These are phyloP conservation scores for Prunella vulgaris DNA, from an alignment of 257 asterid species.

Conservation along the genomic window DNA sequence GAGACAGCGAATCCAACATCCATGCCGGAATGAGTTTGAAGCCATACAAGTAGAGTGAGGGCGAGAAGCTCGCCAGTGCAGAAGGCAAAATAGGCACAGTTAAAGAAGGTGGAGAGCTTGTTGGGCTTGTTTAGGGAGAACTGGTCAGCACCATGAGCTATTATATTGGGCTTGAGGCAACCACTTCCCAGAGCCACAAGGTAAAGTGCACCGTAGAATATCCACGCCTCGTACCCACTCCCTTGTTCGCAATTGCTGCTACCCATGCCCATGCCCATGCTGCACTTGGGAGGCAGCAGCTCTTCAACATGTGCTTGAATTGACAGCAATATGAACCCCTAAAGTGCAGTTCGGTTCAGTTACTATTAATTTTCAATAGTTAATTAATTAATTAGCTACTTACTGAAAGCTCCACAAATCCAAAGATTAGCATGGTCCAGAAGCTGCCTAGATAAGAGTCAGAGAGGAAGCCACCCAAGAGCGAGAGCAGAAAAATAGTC, in stretches of 20 bases:
- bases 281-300: constrained; percentile 50
- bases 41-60: constrained; percentile 64
- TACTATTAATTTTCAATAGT: no score
- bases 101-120: constrained; percentile 65
- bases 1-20: constrained; percentile 72
- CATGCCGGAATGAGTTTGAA: constrained; percentile 72
- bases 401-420: constrained; percentile 66
- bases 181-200: constrained; percentile 78
- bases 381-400: background rate
- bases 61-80: constrained; percentile 66
- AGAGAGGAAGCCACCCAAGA: constrained; percentile 70
- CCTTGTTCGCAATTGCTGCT: constrained; percentile 39
- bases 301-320: constrained; percentile 54
- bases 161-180: constrained; percentile 66
- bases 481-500: constrained; percentile 63
- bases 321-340: constrained; percentile 59
- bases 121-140: constrained; percentile 33
- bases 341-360: no score
- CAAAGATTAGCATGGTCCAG: constrained; percentile 68
- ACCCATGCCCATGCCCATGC: constrained; percentile 8
- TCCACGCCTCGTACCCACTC: constrained; percentile 49
- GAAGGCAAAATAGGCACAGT: constrained; percentile 71
- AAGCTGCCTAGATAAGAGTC: constrained; percentile 77
- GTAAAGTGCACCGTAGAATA: constrained; percentile 57
- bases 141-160: constrained; percentile 75